Evolutionary conservation across 2,329 filamentous ascomycete genomes (phyloP), one percentile per base, ranked within the genome.

Genomic region (Scedosporium aurantiacum): DNA sequence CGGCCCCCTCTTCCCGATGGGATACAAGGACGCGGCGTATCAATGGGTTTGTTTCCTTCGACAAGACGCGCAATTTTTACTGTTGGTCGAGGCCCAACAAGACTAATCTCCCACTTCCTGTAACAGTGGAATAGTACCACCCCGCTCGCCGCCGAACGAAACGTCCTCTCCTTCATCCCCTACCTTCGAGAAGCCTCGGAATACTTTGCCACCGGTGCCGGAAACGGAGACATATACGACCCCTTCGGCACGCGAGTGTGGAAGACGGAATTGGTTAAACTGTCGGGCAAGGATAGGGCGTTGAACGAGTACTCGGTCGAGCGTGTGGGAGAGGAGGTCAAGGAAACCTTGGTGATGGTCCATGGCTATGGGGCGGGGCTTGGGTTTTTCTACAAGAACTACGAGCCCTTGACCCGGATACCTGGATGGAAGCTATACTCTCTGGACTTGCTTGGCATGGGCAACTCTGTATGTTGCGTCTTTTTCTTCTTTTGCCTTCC

Each of bases 351-450:
- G 16, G 93, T 99, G 54, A 96, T 99, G 84, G 78, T 99, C 4
- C 94, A 99, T 71, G 94, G 94, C 64, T 99, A 99, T 73, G 94
- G 94, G 56, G 94, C 94, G 2, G 94, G 94, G 0, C 81, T 99
- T 0, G 94, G 93, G 23, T 97, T 99, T 75, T 99, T 96, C 79
- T 99, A 97, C 80, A 93, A 94, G 76, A 99, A 99, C 72, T 96
- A 96, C 63, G 94, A 99, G 73, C 85, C 87, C 5, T 76, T 99
- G 40, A 92, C 88, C 55, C 85, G 92, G 18, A 76, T 85, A 1
- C 79, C 82, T 28, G 91, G 92, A 28, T 95, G 94, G 86, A 92
- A 90, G 69, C 76, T 99, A 18, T 97, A 94, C 71, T 91, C 93
- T 1, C 78, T 99, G n/a, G 93, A 99, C 69, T 85, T 97, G 81